Evolutionary conservation across 2,329 filamentous ascomycete species (phyloP), one percentile per base, ranked within the genome.

Genomic region (Sclerotinia sclerotiorum): DNA sequence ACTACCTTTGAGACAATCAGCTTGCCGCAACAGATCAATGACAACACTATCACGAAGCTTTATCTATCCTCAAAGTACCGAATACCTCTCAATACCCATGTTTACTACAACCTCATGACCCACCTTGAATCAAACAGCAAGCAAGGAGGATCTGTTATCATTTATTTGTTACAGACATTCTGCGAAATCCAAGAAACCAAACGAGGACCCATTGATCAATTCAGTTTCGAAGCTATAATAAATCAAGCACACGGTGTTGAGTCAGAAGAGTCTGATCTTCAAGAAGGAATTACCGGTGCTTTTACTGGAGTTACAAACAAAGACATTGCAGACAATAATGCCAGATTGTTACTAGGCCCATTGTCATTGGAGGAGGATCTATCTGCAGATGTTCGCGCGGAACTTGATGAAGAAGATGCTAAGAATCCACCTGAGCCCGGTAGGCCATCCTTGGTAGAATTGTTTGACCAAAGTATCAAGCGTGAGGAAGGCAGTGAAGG

Each of bases 31-130:
- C 95, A 99, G 76, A 82, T 95, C 11, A 83, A 87, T 51, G 89
- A 92, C 69, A 96, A 95, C 76, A 79, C 86, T 1, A 85, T 90
- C n/a, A 90, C 91, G 8, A 92, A 90, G 77, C 82, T 95, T 3
- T 99, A 97, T 79, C 86, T 87, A 52, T 87, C 88, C 68, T 94
- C 94, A 82, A 95, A 93, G 78, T 99, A 98, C 78, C 88, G 93
- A 17, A 84, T 99, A 48, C 93, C 93, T 0, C 82, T 99, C n/a
- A 97, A 94, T 74, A 89, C 90, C 68, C 90, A 94, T 73, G 89
- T 93, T 0, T 93, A 91, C 69, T 89, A 88, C 68, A 91, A 91
- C 70, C 85, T 98, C 11, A 90, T 97, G 76, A 91, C 93, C 74
- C 97, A 94, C 74, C 83, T 99, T 0, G 94, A 98, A 78, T 88